Base-by-base conservation (phyloP, 2,329 filamentous ascomycete genomes). In the Bipolaris oryzae region DNA sequence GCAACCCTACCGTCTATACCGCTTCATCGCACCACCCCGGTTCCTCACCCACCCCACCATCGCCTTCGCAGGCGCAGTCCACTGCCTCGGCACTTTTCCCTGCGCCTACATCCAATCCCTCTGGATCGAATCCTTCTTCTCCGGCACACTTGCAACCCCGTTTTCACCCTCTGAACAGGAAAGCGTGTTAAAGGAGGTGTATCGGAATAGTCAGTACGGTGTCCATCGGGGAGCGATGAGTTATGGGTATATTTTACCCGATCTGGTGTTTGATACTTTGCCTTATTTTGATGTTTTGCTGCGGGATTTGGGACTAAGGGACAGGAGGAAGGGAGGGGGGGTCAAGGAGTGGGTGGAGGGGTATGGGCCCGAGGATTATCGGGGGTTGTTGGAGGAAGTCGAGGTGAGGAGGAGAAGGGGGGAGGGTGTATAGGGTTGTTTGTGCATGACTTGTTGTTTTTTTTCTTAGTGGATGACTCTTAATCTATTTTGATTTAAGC, bases 171-270 rank as follows among this genome's bases (percentile, higher is more conserved):
- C 48, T 4, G 25, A 28, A 9, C 28, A 11, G 13, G 28, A 4
- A 55, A 62, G 20, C 16, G 45, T 67, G 21, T 55, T 55, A 18
- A 63, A 68, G 39, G 68, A 77, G 31, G 72, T 87, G 0, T 82
- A 87, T 21, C 76, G 92, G 44, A 81, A 89, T 68, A 86, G 83
- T 18, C 85, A 89, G 35, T 94, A 89, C 70, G 87, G 88, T 4
- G 85, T 82, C 61, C 88, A 87, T 83, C 81, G 90, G 23, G 51
- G 89, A 89, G 3, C 95, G 92, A 68, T 71, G 91, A 16, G 90
- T 93, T 73, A 70, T 90, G 57, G 76, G 77, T 4, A 90, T 93
- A 53, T 88, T 85, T 0, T 73, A 92, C 72, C 73, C 0, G 72
- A 75, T 38, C 44, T 75, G 1, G 64, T 67, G 25, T 74, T 72